Evolutionary conservation across 495 filamentous ascomycete species (phyloP), one percentile per base, ranked within the genome.

Genomic region (Lichina pygmaea): DNA sequence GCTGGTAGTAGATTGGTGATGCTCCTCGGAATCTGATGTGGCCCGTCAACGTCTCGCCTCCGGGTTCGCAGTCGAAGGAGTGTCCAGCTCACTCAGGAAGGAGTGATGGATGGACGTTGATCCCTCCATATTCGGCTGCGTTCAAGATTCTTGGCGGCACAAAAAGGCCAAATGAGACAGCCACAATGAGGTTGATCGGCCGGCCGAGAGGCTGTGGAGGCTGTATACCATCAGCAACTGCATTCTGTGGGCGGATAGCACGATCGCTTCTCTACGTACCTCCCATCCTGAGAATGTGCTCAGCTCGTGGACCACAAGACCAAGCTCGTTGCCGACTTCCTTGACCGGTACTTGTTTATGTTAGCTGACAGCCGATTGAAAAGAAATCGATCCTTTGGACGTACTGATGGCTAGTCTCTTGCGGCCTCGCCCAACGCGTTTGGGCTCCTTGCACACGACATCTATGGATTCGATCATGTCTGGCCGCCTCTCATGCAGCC

Each of bases 31-130:
- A 72, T 51, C 78, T 84, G 49, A 32, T 36, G 9, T 45, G 50
- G 42, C 47, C 15, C 15, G 11, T 30, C 13, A 34, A 36, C 6
- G 34, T 30, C 42, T 17, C 12, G 16, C 30, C 16, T 3, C 16
- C 10, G 15, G 3, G 6, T 11, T 43, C 10, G 42, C 10, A 33
- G 30, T 40, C 15, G 17, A 34, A 11, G 7, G n/a, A 16, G 38
- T 53, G 13, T 10, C 15, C 16, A 45, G 38, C 13, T 46, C n/a
- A 81, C 77, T 86, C 75, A 7, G 89, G 89, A 10, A 97, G 72
- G 7, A 93, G 56, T n/a, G 86, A 94, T 1, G 89, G 89, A 55
- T 97, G 89, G 5, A 97, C 68, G 60, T 97, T 97, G 17, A 95
- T 58, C 0, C 89, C 89, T 48, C 86, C 85, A 60, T 86, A 93